These are phyloP conservation scores for Mycena leptocephala DNA, from an alignment of 768 basidiomycete genomes.

Conservation along the genomic window DNA sequence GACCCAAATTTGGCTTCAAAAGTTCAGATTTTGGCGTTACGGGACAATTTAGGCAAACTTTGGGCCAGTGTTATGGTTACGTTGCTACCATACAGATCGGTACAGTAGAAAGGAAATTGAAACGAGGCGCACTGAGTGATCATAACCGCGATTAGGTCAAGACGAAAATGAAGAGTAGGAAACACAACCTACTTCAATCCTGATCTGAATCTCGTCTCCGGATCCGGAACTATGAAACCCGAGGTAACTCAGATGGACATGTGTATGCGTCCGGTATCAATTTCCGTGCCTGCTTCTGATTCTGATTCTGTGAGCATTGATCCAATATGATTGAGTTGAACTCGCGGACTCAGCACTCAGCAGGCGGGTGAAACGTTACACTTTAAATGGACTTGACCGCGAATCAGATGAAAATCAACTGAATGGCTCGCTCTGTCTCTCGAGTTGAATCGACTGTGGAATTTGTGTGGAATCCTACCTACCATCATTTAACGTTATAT, in stretches of 20 bases:
- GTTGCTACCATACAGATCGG: too few species aligned
- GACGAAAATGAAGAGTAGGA: too few species aligned
- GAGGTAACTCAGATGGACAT: background rate
- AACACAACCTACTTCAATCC: slow-evolving; percentile 72
- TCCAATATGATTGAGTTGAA: background rate
- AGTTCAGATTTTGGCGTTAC: too few species aligned
- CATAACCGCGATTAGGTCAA: too few species aligned
- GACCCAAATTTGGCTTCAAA: too few species aligned
- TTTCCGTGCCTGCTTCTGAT: background rate
- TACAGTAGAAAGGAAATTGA: too few species aligned
- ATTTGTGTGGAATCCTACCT: slow-evolving; percentile 8
- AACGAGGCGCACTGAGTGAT: too few species aligned
- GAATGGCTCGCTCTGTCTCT: slow-evolving; percentile 10
- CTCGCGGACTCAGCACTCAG: background rate
- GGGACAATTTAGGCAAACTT: too few species aligned
- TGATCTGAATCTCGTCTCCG: background rate
- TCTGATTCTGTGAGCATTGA: background rate
- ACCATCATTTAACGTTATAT: slow-evolving; percentile 5
- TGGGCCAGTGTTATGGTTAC: too few species aligned
- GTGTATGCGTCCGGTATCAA: background rate
- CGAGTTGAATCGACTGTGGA: slow-evolving; percentile 9
- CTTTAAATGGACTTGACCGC: slow-evolving; percentile 5
- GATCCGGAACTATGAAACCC: background rate
- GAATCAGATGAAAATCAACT: slow-evolving; percentile 13
- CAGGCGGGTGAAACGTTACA: slow-evolving; percentile 3